Evolutionary conservation across 2,329 filamentous ascomycete species (phyloP), one percentile per base, ranked within the genome.

Genomic region (Colletotrichum kahawae): DNA sequence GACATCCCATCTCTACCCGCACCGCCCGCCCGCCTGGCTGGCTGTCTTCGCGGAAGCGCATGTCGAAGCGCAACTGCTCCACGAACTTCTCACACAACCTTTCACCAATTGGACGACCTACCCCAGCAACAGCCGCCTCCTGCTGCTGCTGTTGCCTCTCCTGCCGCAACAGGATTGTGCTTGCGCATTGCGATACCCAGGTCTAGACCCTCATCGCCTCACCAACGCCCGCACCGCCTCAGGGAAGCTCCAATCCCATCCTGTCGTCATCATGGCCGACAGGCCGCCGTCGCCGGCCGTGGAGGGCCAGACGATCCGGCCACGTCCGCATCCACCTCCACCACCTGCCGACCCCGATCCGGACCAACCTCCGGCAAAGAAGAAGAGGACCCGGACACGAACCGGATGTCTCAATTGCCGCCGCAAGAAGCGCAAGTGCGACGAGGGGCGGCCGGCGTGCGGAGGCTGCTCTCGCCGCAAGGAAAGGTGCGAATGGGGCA

Each of bases 401-500:
- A 83, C 82, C 6, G 83, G 83, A 1, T 85, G 83, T 51, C 81
- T 84, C 69, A 84, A 84, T 74, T 85, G 83, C 33, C 83, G 83
- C 9, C 82, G 82, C 43, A 84, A 83, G 78, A 85, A 85, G 80
- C 80, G 83, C 56, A 85, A 84, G 74, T 85, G 83, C 70, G 83
- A 85, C 67, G 84, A 85, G 71, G 77, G 77, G 7, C 82, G 80
- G 1, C 84, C 84, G 8, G 76, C 81, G 4, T 85, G 84, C 57
- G 82, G 82, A 16, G 82, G 82, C 2, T 85, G 83, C 76, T 74
- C 78, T 13, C 80, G 82, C 12, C 79, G 81, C 5, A 78, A 77
- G 31, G 82, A 84, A 65, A 63, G 63, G 1, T 85, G 84, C 56
- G 80, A 83, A 81, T 85, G 84, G 84, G 83, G 84, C 1, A 77